Conservation (phyloP, 306 rosid genomes). For the Carpinus viminea region DNA sequence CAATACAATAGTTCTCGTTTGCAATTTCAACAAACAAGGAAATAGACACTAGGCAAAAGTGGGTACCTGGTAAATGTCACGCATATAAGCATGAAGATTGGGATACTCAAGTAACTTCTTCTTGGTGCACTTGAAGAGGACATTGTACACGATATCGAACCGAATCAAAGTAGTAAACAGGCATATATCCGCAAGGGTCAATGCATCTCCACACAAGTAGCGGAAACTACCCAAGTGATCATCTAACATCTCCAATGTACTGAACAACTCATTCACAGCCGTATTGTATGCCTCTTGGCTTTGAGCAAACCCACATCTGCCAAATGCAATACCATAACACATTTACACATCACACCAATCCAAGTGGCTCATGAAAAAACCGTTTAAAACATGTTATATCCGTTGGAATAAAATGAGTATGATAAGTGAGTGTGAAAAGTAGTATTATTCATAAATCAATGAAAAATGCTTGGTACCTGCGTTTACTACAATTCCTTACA, state of each 20-base stretch:
- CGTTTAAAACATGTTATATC: too few species aligned
- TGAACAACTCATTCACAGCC: slow-evolving; percentile 66
- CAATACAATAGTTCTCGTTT: not conserved
- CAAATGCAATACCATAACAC: slow-evolving; percentile 15
- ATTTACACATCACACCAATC: not conserved
- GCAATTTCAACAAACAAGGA: too few species aligned
- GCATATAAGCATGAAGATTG: slow-evolving; percentile 69
- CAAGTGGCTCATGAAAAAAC: too few species aligned
- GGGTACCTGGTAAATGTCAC: slow-evolving; percentile 74
- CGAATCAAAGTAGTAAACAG: slow-evolving; percentile 76
- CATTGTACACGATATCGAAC: slow-evolving; percentile 67
- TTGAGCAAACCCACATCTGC: slow-evolving; percentile 95
- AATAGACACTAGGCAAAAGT: too few species aligned
- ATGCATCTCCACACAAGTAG: slow-evolving; percentile 57
- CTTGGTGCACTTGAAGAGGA: slow-evolving; percentile 84
- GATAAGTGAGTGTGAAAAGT: too few species aligned
- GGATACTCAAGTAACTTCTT: slow-evolving; percentile 70
- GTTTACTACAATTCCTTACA: too few species aligned
- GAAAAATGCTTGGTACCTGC: too few species aligned
- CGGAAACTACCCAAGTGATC: slow-evolving; percentile 55
- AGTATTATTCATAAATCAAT: too few species aligned
- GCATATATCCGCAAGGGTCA: slow-evolving; percentile 74
- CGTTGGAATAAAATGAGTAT: too few species aligned
- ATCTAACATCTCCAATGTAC: slow-evolving; percentile 58
- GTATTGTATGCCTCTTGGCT: slow-evolving; percentile 78